Conservation (phyloP, 2,329 filamentous ascomycete species). For the Claviceps quebecensis region DNA sequence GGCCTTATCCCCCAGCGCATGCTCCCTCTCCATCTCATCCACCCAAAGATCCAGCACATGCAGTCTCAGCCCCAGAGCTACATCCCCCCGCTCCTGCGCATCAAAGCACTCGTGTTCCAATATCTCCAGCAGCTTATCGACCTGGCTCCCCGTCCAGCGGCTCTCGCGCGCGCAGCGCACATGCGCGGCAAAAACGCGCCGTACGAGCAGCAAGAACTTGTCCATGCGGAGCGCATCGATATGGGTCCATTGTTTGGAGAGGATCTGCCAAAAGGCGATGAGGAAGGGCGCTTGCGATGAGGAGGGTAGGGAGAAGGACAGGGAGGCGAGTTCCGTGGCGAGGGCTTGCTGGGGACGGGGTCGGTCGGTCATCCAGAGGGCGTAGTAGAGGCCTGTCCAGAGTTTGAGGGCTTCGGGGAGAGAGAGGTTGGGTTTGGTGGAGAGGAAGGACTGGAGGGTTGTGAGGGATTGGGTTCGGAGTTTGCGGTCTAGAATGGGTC, state of each 20-base stretch:
- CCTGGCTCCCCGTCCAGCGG: conserved; percentile 17
- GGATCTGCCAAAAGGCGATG: conserved; percentile 56
- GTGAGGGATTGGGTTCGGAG: conserved; percentile 63
- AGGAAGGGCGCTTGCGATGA: conserved; percentile 33
- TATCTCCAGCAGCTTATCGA: conserved; percentile 15
- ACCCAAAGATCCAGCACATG: conserved; percentile 86
- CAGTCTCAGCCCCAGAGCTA: conserved; percentile 73
- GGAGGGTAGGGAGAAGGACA: conserved; percentile 43
- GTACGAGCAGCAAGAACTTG: conserved; percentile 79
- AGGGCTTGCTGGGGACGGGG: conserved; percentile 77
- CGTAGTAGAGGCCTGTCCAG: conserved; percentile 91
- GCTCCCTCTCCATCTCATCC: conserved; percentile 69
- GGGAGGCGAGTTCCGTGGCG: conserved; percentile 58
- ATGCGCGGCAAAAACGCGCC: conserved; percentile 62
- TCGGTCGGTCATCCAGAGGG: conserved; percentile 87
- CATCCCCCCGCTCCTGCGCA: conserved; percentile 29
- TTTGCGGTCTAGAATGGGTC: conserved; percentile 48
- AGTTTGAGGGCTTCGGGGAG: conserved; percentile 68
- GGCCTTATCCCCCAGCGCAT: conserved; percentile 27
- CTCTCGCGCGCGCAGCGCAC: conserved; percentile 34
- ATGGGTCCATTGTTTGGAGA: conserved; percentile 56
- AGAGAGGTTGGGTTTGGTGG: conserved; percentile 43
- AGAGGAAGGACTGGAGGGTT: conserved; percentile 66
- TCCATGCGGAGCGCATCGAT: conserved; percentile 72
- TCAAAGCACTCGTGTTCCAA: conserved; percentile 21